phyloP scores from a whole-genome alignment of 2,329 filamentous ascomycete genomes.

The Endocalyx cinctus region DNA sequence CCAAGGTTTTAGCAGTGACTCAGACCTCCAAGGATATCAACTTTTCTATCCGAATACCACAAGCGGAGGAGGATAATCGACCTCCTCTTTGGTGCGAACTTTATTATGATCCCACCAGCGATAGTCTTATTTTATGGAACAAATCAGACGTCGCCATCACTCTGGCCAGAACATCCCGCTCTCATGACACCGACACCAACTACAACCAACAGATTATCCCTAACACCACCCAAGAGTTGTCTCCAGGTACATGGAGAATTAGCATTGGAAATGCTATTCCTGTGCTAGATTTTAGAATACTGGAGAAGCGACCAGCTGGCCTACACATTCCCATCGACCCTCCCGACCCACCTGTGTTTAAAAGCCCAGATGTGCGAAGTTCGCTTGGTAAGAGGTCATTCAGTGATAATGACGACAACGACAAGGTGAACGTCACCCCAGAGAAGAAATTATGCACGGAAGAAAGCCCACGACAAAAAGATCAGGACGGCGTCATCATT shows the following conservation, averaged over 20 bases:
- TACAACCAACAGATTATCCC: constrained; percentile 42
- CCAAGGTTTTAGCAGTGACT: constrained; percentile 55
- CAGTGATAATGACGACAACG: constrained; percentile 38
- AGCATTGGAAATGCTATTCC: constrained; percentile 42
- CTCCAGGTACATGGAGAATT: constrained; percentile 55
- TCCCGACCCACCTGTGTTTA: constrained; percentile 21
- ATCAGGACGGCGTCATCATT: constrained; percentile 51
- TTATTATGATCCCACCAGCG: constrained; percentile 56
- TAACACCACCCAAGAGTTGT: constrained; percentile 40
- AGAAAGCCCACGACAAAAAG: constrained; percentile 16
- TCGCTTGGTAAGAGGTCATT: constrained; percentile 50
- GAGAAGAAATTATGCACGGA: constrained; percentile 38
- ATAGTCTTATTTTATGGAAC: constrained; percentile 54
- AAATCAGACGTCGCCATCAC: constrained; percentile 50
- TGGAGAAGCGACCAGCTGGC: constrained; percentile 48
- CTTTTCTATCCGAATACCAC: constrained; percentile 53
- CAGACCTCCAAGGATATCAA: constrained; percentile 58
- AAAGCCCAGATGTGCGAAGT: constrained; percentile 32
- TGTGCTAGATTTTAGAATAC: constrained; percentile 53
- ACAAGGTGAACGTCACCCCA: constrained; percentile 20
- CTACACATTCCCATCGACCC: constrained; percentile 29
- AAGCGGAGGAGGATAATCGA: constrained; percentile 36
- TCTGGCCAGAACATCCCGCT: constrained; percentile 41
- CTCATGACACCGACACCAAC: constrained; percentile 34
- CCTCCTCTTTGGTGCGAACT: constrained; percentile 56